Percentiles rank a stretch among this genome's conserved stretches.
These are phyloP conservation scores for Boletus insuetus DNA, from an alignment of 768 basidiomycete genomes.

Conservation along the genomic window DNA sequence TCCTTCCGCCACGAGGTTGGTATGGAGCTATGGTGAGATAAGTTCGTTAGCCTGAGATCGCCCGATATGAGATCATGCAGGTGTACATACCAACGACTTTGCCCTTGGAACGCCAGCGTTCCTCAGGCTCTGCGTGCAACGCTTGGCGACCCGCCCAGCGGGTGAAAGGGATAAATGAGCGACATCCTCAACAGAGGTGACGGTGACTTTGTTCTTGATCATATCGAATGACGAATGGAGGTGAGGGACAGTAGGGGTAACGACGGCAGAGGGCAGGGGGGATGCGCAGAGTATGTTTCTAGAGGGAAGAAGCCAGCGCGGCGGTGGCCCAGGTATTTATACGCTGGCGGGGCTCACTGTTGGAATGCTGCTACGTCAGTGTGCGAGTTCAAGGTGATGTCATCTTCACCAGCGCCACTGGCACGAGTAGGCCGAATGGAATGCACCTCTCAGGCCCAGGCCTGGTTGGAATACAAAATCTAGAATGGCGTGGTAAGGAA, in stretches of 20 bases:
- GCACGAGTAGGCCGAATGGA: too few species aligned
- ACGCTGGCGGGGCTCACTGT: too few species aligned
- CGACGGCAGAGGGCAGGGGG: too few species aligned
- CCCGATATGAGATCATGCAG: background rate
- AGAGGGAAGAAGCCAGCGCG: background rate
- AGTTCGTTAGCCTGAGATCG: background rate
- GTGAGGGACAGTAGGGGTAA: too few species aligned
- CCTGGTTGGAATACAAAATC: too few species aligned
- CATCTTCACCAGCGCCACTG: too few species aligned
- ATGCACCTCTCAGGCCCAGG: too few species aligned
- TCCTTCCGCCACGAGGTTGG: background rate
- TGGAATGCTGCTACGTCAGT: background rate
- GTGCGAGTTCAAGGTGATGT: too few species aligned
- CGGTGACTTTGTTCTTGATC: conserved; percentile 18
- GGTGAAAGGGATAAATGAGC: conserved; percentile 1
- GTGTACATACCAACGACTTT: conserved; percentile 5
- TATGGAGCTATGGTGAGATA: conserved; percentile 4
- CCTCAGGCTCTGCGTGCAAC: background rate
- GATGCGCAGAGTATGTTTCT: too few species aligned
- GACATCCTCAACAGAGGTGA: conserved; percentile 11
- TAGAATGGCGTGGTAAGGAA: too few species aligned
- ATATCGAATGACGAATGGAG: conserved; percentile 9
- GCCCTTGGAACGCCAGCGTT: conserved; percentile 9
- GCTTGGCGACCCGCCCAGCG: background rate
- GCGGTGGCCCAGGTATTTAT: background rate